Conservation (phyloP, 2,329 filamentous ascomycete genomes). For the Emergomyces orientalis region DNA sequence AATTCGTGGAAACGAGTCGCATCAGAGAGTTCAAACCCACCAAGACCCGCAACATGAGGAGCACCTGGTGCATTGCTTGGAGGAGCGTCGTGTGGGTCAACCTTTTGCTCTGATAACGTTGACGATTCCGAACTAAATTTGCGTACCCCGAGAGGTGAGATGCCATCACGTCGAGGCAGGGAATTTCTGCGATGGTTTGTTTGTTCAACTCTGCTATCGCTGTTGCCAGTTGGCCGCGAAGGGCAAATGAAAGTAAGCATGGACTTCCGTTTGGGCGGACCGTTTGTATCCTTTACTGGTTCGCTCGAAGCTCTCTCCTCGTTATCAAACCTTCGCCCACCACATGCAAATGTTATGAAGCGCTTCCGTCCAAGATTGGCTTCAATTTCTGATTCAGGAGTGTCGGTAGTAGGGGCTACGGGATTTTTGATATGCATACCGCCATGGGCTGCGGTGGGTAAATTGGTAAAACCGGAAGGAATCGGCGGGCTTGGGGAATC, state of each 20-base stretch:
- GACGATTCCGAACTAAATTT: constrained; percentile 13
- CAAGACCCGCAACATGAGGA: constrained; percentile 29
- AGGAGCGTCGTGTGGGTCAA: not conserved
- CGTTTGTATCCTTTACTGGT: constrained; percentile 19
- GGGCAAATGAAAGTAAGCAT: constrained; percentile 42
- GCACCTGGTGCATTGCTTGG: constrained; percentile 19
- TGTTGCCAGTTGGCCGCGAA: constrained; percentile 23
- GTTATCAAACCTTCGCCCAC: constrained; percentile 49
- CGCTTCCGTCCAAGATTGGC: constrained; percentile 65
- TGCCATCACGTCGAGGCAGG: constrained; percentile 28
- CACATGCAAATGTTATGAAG: constrained; percentile 88
- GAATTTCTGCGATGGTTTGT: constrained; percentile 20
- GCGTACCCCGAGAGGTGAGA: constrained; percentile 27
- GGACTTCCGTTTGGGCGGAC: constrained; percentile 33
- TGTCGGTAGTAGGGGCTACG: constrained; percentile 18
- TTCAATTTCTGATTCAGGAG: constrained; percentile 49
- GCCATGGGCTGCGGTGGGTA: constrained; percentile 15
- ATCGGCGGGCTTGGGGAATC: constrained; percentile 84
- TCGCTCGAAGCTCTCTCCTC: constrained; percentile 28
- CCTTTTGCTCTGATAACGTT: constrained; percentile 11
- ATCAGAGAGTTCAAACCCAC: constrained; percentile 35
- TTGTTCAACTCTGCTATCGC: constrained; percentile 19
- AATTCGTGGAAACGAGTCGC: constrained; percentile 71
- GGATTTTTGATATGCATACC: constrained; percentile 1
- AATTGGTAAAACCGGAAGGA: constrained; percentile 33